Conservation (phyloP, 768 basidiomycete species). For the Porphyrellus cyaneotinctus region DNA sequence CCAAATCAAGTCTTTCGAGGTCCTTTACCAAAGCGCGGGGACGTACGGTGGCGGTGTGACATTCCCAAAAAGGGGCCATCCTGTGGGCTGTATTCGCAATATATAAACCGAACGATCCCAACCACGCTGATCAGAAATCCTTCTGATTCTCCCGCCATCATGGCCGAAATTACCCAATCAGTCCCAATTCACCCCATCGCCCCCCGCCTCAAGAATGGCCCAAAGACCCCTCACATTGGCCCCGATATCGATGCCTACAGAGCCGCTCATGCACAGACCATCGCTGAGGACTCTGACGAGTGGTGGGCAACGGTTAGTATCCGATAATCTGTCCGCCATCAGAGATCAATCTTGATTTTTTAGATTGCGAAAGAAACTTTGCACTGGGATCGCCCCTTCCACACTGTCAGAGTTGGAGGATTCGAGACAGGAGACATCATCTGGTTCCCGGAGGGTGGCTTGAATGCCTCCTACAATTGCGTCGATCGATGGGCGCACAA, state of each 20-base stretch:
- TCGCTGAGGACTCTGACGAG: conserved; percentile 72
- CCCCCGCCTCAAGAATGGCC: conserved; percentile 60
- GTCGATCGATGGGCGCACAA: conserved; percentile 95
- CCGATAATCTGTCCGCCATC: not conserved
- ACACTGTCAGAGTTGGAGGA: conserved; percentile 75
- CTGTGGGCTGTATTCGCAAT: not conserved
- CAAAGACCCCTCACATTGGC: conserved; percentile 71
- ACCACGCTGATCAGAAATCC: not conserved
- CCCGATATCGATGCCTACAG: conserved; percentile 76
- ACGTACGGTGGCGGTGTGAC: conserved; percentile 15
- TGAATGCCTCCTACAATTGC: conserved; percentile 96
- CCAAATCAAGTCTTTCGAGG: no score
- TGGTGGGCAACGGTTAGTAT: conserved; percentile 82
- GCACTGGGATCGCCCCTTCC: conserved; percentile 87
- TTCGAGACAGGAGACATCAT: conserved; percentile 84
- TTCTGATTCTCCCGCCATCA: conserved; percentile 22
- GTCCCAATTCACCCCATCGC: conserved; percentile 67
- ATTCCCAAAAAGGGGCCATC: conserved; percentile 12
- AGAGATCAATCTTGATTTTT: not conserved
- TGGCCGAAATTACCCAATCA: conserved; percentile 36
- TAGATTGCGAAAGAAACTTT: conserved; percentile 72
- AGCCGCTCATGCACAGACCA: conserved; percentile 58
- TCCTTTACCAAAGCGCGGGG: not conserved
- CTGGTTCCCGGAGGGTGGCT: conserved; percentile 94
- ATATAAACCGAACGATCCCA: conserved; percentile 15